Conservation (phyloP, 371 early-diverging fungal species). For the Mortierella sp. region DNA sequence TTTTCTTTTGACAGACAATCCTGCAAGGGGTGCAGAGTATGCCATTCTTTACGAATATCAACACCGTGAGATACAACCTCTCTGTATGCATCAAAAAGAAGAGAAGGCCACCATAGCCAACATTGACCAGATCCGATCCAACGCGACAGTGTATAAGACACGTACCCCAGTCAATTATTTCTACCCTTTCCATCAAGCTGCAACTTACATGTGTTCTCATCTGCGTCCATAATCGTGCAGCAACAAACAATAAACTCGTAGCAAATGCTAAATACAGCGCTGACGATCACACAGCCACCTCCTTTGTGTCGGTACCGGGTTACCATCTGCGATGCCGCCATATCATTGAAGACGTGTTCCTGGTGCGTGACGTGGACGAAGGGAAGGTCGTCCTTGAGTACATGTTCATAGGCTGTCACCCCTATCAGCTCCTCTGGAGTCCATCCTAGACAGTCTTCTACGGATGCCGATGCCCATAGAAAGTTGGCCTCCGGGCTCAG, state of each 20-base stretch:
- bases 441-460: conserved; percentile 60
- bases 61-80: no score
- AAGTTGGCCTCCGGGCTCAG: conserved; percentile 57
- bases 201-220: conserved; percentile 5
- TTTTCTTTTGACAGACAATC: no score
- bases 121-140: no score
- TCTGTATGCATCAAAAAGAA: no score
- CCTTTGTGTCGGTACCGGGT: conserved; percentile 16
- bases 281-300: background rate
- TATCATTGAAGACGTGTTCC: conserved; percentile 58
- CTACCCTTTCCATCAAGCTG: no score
- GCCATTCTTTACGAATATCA: no score
- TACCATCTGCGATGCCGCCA: conserved; percentile 38
- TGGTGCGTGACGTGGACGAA: conserved; percentile 47
- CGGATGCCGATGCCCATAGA: conserved; percentile 61
- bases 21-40: no score
- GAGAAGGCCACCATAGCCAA: no score
- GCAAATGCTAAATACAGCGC: conserved; percentile 11
- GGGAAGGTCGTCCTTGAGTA: conserved; percentile 55
- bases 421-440: conserved; percentile 61
- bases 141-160: no score
- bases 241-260: conserved; percentile 15
- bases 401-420: conserved; percentile 52
- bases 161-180: no score
- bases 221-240: conserved; percentile 4